A percentile compares a stretch with the other conserved stretches of the same genome.
Conservation (phyloP, 2,329 filamentous ascomycete species). For the Nemania serpens region DNA sequence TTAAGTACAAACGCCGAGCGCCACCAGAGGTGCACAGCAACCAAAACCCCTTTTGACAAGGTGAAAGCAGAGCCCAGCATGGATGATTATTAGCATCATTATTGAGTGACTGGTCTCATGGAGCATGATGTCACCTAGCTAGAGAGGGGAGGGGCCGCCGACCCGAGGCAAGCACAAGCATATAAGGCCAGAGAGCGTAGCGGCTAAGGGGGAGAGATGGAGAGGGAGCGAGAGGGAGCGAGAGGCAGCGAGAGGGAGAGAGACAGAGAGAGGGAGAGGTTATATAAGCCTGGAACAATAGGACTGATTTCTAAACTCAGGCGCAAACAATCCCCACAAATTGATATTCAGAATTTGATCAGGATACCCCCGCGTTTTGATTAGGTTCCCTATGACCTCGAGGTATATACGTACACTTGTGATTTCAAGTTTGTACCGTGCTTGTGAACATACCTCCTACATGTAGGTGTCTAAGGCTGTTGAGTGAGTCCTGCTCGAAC, state of each 20-base stretch:
- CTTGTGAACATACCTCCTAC: background rate
- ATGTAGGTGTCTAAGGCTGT: too few relatives aligned
- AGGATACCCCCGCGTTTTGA: constrained; percentile 20
- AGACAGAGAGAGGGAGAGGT: background rate
- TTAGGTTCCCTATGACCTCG: background rate
- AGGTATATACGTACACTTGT: background rate
- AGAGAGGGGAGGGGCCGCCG: constrained; percentile 3
- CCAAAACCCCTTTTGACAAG: constrained; percentile 9
- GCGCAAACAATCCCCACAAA: constrained; percentile 20
- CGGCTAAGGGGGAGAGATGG: too few relatives aligned
- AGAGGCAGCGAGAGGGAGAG: background rate
- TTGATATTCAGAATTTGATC: constrained; percentile 28
- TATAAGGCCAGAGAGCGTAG: background rate
- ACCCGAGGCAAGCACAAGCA: constrained; percentile 15
- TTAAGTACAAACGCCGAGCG: constrained; percentile 4
- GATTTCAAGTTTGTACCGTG: background rate
- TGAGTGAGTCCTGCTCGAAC: too few relatives aligned
- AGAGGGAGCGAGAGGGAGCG: too few relatives aligned
- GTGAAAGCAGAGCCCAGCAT: constrained; percentile 14
- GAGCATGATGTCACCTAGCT: constrained; percentile 22
- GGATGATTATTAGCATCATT: constrained; percentile 13
- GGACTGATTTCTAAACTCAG: constrained; percentile 10
- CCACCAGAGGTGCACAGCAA: constrained; percentile 12
- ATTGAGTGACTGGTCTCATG: constrained; percentile 15
- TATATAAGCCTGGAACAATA: constrained; percentile 14